Base-by-base conservation (phyloP, 345 rosid genomes). In the Excoecaria cochinchinensis region DNA sequence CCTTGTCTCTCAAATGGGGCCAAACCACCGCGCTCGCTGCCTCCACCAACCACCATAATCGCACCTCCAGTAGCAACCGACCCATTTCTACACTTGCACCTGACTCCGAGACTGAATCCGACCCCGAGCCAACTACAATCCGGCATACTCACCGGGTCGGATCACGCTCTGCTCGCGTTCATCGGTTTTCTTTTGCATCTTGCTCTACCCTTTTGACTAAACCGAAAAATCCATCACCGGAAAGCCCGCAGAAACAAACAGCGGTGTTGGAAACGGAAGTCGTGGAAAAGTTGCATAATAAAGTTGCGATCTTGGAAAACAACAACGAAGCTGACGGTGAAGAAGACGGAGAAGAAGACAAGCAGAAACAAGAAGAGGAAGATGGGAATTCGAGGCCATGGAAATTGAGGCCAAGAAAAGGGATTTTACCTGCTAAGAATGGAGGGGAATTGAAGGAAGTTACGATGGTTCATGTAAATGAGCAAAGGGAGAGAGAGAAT, bases 401-500 rank as follows among this genome's bases (percentile, higher is more conserved):
- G 97, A 94, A 94, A 77, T 86, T 94, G 67, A 82, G 98, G 78
- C 96, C 96, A 46, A 89, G 98, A 75, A 84, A 70, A 79, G 75
- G 60, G 21, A 52, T 21, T 47, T 25, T 24, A 9, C 22, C 60
- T 16, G 22, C 72, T 60, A 67, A 24, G 38, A 55, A 17, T 24
- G 80, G 71, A 65, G 78, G 76, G 36, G 52, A 69, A 56, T 39
- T 59, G 75, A 75, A 66, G 67, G 81, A 31, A 56, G 11, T 69
- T 55, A 46, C 78, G 40, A 19, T 67, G 61, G 60, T 67, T 47
- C 60, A 52, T 0, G 76, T 60, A 13, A 80, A 81, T 31, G 78
- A 71, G 76, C 89, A 85, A 79, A 80, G 67, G 67, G 64, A 70
- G 71, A 70, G 48, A 13, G 51, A 46, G 16, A 46, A 50, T 16